Evolutionary conservation across 129 eudicot species (phyloP).

Genomic region (Lactuca sativa): DNA sequence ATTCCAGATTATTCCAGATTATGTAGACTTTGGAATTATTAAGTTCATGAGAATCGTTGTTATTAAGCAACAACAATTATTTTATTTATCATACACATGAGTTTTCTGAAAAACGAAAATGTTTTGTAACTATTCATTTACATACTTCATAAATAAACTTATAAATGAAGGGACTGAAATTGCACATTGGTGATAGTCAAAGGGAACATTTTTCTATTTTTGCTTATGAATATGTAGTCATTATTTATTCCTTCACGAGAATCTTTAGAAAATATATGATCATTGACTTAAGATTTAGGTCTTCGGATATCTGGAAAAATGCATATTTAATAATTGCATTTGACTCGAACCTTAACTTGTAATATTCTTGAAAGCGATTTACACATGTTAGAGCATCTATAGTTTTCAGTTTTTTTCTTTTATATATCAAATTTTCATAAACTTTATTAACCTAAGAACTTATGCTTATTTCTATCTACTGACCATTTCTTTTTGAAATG

Average conservation of each 20-base stretch:
- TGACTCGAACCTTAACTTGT: slow-evolving; percentile 13
- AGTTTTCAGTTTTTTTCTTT: no score
- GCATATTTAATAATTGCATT: background rate
- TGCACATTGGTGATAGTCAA: background rate
- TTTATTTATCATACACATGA: no score
- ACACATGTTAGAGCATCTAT: background rate
- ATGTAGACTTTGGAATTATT: no score
- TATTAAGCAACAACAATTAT: no score
- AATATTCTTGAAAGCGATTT: slow-evolving; percentile 5
- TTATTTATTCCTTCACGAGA: slow-evolving; percentile 6
- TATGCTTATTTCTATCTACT: no score
- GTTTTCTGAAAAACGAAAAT: no score
- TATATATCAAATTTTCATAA: no score
- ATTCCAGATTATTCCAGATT: no score
- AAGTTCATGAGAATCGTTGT: no score
- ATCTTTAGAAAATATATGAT: slow-evolving; percentile 11
- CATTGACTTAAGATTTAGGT: slow-evolving; percentile 24
- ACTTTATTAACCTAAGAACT: no score
- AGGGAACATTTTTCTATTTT: background rate
- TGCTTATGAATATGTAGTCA: slow-evolving; percentile 4
- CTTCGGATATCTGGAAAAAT: slow-evolving; percentile 24
- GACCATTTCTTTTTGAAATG: no score
- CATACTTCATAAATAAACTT: background rate
- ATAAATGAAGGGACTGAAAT: slow-evolving; percentile 5
- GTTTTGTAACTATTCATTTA: background rate